A percentile compares a stretch with the other conserved stretches of the same genome.
Conservation (phyloP, 2,329 filamentous ascomycete species). For the Alternaria solani region DNA sequence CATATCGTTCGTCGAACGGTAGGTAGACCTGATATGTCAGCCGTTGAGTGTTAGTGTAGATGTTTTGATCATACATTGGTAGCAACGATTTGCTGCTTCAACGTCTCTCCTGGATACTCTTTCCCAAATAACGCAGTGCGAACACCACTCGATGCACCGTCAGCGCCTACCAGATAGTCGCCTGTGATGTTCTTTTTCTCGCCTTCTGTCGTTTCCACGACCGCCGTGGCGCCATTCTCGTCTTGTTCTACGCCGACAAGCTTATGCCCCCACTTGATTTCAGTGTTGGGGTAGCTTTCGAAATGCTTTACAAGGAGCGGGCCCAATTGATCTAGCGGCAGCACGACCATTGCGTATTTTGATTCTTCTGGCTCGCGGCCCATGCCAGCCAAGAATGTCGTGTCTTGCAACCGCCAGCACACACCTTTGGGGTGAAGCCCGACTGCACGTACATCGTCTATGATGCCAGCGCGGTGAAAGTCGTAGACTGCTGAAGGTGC, state of each 20-base stretch:
- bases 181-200: conserved; percentile 36
- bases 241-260: conserved; percentile 43
- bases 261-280: conserved; percentile 45
- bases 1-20: conserved; percentile 63
- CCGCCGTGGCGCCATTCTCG: conserved; percentile 36
- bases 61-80: conserved; percentile 61
- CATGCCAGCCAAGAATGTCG: conserved; percentile 43
- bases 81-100: conserved; percentile 68
- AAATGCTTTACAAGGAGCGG: conserved; percentile 42
- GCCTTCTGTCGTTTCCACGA: conserved; percentile 38
- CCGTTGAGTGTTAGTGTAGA: neutral
- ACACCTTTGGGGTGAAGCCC: conserved; percentile 55
- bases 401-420: conserved; percentile 55
- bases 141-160: conserved; percentile 46
- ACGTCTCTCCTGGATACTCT: conserved; percentile 66
- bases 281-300: conserved; percentile 34
- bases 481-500: conserved; percentile 66
- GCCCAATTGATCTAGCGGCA: conserved; percentile 43
- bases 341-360: conserved; percentile 40
- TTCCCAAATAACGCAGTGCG: conserved; percentile 45
- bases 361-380: conserved; percentile 39
- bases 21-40: conserved; percentile 63
- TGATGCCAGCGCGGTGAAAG: conserved; percentile 66
- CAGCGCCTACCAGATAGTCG: conserved; percentile 47
- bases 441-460: conserved; percentile 58